phyloP scores from a whole-genome alignment of 1,139 yeast species.

The Candida sp. region DNA sequence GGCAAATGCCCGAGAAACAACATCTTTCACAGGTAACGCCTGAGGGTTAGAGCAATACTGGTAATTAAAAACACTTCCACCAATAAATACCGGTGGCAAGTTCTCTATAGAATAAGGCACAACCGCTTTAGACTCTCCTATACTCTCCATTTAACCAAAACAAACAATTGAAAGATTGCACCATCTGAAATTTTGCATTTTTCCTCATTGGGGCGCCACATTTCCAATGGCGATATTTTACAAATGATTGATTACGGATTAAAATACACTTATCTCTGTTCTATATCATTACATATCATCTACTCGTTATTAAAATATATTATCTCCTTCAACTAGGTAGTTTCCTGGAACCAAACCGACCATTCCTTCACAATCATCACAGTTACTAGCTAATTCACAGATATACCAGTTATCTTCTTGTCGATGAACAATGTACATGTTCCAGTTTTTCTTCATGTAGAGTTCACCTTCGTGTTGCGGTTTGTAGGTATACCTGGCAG shows the following conservation, averaged over 20 bases:
- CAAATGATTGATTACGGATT: too few relatives aligned
- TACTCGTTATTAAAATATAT: conserved; percentile 13
- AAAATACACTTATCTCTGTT: too few relatives aligned
- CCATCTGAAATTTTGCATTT: background rate
- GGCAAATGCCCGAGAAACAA: conserved; percentile 58
- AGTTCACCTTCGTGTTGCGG: conserved; percentile 83
- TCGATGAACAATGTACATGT: conserved; percentile 64
- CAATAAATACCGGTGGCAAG: conserved; percentile 65
- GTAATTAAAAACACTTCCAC: conserved; percentile 83
- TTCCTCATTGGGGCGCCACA: background rate
- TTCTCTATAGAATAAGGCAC: conserved; percentile 24
- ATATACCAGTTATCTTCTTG: conserved; percentile 94
- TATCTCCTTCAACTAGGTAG: conserved; percentile 42
- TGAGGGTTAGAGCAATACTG: conserved; percentile 72
- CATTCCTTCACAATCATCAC: conserved; percentile 40
- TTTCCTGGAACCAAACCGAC: conserved; percentile 85
- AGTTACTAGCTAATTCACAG: conserved; percentile 62
- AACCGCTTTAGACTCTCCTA: conserved; percentile 13
- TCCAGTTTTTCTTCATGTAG: conserved; percentile 69
- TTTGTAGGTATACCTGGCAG: conserved; percentile 68
- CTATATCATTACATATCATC: background rate
- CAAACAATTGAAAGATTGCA: background rate
- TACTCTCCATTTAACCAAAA: conserved; percentile 6
- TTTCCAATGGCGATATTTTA: too few relatives aligned
- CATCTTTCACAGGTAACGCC: conserved; percentile 51